Evolutionary conservation across 495 filamentous ascomycete genomes (phyloP), one percentile per base, ranked within the genome.

Genomic region (Pseudomonodictys pantanalensis): DNA sequence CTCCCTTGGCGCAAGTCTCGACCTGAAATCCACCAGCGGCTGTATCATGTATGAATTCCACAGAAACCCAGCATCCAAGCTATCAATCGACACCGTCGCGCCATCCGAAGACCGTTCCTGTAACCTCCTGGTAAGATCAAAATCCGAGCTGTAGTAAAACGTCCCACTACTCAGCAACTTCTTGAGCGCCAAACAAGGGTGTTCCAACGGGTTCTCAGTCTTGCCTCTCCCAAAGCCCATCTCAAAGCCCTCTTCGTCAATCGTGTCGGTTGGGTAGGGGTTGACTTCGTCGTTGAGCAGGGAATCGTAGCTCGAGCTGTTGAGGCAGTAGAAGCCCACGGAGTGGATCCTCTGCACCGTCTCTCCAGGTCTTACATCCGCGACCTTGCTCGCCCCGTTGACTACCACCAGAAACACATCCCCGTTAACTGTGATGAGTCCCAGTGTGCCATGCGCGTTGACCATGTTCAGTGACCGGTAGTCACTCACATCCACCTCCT

Each of bases 31-130:
- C 38, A 97, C 85, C 51, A 98, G 79, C 7, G 95, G 92, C 53
- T 86, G 81, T 58, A 98, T 95, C 92, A 98, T 97, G 73, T 93
- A 95, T 9, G 89, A 91, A 64, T 98, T 98, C 93, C 93, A 98
- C 25, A 98, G 74, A 74, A 95, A 96, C 6, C 87, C 86, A 57
- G 89, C 86, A 72, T 98, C 90, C 28, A 96, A 83, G 56, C 73
- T 75, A 44, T 75, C 73, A 29, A 75, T 67, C 2, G 71, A 69
- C 8, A 75, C 66, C 2, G 72, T 73, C n/a, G 61, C 64, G 12
- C 56, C 62, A 53, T 72, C 71, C 2, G 66, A 48, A 12, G 71
- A 92, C 87, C 92, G 86, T 65, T 96, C 87, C 73, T 98, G 93
- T 62, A 97, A 77, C 60, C 93, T 82, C 72, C 92, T 92, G 23